Evolutionary conservation across 1,284 basidiomycete genomes (phyloP), one percentile per base, ranked within the genome.

Genomic region (Boletellus deceptivus): DNA sequence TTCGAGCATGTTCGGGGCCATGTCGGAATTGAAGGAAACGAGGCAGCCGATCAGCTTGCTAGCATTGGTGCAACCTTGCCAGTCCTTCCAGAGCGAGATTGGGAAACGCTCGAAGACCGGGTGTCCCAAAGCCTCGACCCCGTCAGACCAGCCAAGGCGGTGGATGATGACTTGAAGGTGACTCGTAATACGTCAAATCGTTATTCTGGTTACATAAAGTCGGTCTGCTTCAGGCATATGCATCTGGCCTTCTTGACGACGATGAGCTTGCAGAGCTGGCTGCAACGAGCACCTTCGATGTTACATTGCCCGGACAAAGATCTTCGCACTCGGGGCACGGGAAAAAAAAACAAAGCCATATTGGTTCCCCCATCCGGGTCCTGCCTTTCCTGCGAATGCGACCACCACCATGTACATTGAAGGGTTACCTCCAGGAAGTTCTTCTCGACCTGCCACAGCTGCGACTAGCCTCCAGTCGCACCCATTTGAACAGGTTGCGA

Each of bases 1-100:
- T 71, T 93, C 14, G 68, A 79, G 52, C 76, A 91, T 54, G 87
- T 93, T 44, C 76, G 79, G 47, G 91, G 84, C 0, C 91, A 93
- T 58, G 73, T 70, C 3, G 89, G 88, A 1, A 73, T 82, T 39
- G 69, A 69, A 48, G 91, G 91, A 1, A 93, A 93, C 63, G 89
- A 92, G 52, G 83, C 80, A 48, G 91, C 90, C 1, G 91, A 93
- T 65, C 58, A 55, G 24, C 74, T 84, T 52, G 89, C 89, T 7
- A 84, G 82, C 53, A 35, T 69, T 5, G 89, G 89, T 2, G 67
- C 75, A 7, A 50, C 59, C 8, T 50, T 74, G 38, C 71, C 75
- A 0, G 55, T 45, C 17, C 50, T 70, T 2, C 59, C 62, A 3
- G 86, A 89, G 40, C 71, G 74, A 33, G 75, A 88, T 55, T 90